Evolutionary conservation across 306 rosid genomes (phyloP), one percentile per base, ranked within the genome.

Genomic region (Ceratonia siliqua): DNA sequence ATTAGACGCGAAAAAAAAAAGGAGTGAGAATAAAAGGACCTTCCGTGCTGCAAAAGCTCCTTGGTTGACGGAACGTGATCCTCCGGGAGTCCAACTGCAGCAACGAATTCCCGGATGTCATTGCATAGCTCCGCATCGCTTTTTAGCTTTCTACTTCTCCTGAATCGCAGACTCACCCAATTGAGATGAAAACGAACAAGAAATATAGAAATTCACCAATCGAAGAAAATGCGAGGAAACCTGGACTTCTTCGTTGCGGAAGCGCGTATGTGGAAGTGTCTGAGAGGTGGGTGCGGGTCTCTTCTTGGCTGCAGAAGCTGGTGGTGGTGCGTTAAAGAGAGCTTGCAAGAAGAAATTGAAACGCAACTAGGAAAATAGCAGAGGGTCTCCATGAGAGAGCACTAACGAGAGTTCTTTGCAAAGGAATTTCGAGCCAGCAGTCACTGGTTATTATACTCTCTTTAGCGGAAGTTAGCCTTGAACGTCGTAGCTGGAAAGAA

Each of bases 41-140:
- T 87, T 90, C 98, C 97, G 58, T 87, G 88, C 71, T 45, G 85
- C 52, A 85, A 64, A 71, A 94, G 89, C 30, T 94, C 96, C 78
- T 90, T 94, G 50, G 86, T 85, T 17, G 95, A 85, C 45, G 96
- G 98, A 66, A 91, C 74, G 78, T 87, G 85, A 50, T 84, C 83
- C 43, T 79, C 72, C 0, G 98, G 96, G 73, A 91, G 90, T 41
- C 93, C 97, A 73, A 83, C 84, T 0, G 81, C 71, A 6, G 66
- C 80, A 18, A 90, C 54, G 38, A 94, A 91, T 78, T 87, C 84
- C 27, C 84, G 80, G 11, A 94, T 87, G 0, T 94, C 98, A 36
- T 66, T 66, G 77, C 91, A 80, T 70, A 94, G 90, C 85, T 94
- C 97, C 50, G 61, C 94, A 69, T 91, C 87, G 76, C 79, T 87